Conservation (phyloP, 345 rosid species). For the Erysimum cheiranthoides region DNA sequence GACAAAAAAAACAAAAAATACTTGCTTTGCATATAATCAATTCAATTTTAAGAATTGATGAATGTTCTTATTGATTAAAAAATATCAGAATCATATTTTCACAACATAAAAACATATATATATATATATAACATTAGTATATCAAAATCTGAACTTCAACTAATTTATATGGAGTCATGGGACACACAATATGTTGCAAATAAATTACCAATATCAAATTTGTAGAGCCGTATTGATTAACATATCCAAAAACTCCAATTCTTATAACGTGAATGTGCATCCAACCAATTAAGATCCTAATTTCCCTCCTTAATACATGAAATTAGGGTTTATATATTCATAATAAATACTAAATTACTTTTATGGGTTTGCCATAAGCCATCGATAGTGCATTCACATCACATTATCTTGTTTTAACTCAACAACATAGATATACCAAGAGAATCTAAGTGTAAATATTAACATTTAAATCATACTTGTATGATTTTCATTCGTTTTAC, state of each 20-base stretch:
- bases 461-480: too few relatives aligned
- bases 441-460: too few relatives aligned
- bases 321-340: not conserved
- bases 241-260: not conserved
- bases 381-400: not conserved
- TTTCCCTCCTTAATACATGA: not conserved
- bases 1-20: too few relatives aligned
- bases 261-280: not conserved
- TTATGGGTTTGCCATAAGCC: not conserved
- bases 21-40: not conserved
- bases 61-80: not conserved
- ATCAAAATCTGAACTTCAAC: not conserved
- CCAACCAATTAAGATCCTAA: not conserved
- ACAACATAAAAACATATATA: not conserved
- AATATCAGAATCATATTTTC: too few relatives aligned
- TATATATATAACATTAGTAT: too few relatives aligned
- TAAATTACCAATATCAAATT: not conserved
- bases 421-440: not conserved
- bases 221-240: not conserved
- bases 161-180: not conserved
- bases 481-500: conserved; percentile 24
- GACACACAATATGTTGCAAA: not conserved
- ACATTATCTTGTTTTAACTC: not conserved
- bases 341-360: not conserved
- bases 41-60: not conserved